Percentiles rank a stretch among this genome's conserved stretches.
phyloP scores from a whole-genome alignment of 768 basidiomycete species.

The Leccinum incarnatum region DNA sequence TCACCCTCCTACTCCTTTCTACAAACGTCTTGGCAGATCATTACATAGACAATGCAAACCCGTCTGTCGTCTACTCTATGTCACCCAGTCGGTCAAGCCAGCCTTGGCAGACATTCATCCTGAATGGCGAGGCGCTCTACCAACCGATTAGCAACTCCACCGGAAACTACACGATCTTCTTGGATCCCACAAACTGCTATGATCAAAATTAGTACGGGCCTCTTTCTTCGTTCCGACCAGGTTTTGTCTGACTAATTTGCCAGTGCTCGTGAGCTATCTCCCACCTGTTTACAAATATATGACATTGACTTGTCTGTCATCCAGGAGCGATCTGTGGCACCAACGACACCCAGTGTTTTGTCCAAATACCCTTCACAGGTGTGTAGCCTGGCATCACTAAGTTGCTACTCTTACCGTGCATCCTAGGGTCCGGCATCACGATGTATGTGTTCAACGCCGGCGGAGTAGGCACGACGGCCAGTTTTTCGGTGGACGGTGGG shows the following conservation, averaged over 20 bases:
- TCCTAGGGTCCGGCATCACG: too few species aligned
- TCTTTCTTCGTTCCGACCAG: background rate
- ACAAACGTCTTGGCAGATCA: too few species aligned
- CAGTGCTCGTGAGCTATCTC: slow-evolving; percentile 21
- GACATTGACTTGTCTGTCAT: background rate
- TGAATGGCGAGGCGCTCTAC: background rate
- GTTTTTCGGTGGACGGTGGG: slow-evolving; percentile 18
- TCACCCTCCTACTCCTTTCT: too few species aligned
- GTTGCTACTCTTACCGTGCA: too few species aligned
- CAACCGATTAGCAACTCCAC: slow-evolving; percentile 14
- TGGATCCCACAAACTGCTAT: slow-evolving; percentile 20
- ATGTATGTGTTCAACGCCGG: too few species aligned
- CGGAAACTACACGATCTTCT: slow-evolving; percentile 13
- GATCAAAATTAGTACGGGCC: slow-evolving; percentile 24
- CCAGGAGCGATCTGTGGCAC: slow-evolving; percentile 18
- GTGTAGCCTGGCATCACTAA: background rate
- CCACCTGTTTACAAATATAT: background rate
- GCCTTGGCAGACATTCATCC: background rate
- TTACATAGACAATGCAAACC: too few species aligned
- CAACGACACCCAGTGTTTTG: slow-evolving; percentile 9
- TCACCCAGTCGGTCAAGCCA: too few species aligned
- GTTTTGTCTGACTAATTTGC: background rate
- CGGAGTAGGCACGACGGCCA: background rate
- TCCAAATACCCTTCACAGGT: slow-evolving; percentile 24
- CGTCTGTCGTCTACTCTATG: too few species aligned